Evolutionary conservation across 1,284 basidiomycete genomes (phyloP), one percentile per base, ranked within the genome.

Genomic region (Ceratobasidium theobromae): DNA sequence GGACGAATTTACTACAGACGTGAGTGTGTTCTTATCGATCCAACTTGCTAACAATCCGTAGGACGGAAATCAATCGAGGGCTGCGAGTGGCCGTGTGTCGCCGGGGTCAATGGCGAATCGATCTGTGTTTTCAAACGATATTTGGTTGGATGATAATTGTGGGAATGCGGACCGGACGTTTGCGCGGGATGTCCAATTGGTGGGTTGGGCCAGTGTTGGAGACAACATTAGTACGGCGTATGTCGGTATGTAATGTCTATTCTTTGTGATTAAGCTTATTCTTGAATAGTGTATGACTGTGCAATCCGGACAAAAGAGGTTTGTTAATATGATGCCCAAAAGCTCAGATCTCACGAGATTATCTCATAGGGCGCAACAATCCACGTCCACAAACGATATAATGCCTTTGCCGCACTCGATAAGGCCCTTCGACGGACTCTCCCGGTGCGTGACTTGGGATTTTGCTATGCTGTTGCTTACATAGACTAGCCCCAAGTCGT

Each of bases 311-410:
- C 60, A n/a, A 67, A 67, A 55, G 58, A 60, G 35, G 66, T 67
- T 46, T 14, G 48, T 33, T 25, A 23, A 30, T 18, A 8, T 38
- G 9, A 8, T 38, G 16, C 16, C 35, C 35, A 8, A 38, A 16
- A 16, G 9, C 35, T 52, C 46, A 9, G 58, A 35, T 38, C n/a
- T 23, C 12, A 18, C 27, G 49, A 51, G n/a, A n/a, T n/a, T 62
- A 35, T 32, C 23, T 18, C 18, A 6, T 67, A 85, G 82, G 82
- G 83, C 1, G 86, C 86, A 1, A 79, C 77, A 12, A 86, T 91
- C 43, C 86, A 87, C 68, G 79, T 80, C 0, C 82, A 87, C 70
- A 89, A 87, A 73, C 82, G 88, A 23, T 91, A 89, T 74, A 87
- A 81, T 32, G 84, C 84, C 1, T 91, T 91, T 72, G 82, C 81